phyloP scores from a whole-genome alignment of 2,329 filamentous ascomycete genomes.

The Elsinoe batatas region DNA sequence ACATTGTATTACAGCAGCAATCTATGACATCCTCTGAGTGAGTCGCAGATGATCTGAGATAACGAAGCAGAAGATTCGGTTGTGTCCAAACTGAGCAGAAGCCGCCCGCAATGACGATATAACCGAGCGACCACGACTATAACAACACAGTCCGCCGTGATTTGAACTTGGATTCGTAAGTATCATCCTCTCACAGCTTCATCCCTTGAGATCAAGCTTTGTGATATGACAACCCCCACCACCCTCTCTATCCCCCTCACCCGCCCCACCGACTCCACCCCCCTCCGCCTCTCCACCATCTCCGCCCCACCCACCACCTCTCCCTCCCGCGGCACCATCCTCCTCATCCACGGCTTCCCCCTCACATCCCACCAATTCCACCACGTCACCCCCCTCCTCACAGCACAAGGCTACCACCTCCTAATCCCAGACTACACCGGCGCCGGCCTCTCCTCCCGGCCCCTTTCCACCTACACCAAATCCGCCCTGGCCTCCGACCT shows the following conservation, averaged over 20 bases:
- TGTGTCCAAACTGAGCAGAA: not conserved
- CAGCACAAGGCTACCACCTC: constrained; percentile 31
- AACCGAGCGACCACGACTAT: not conserved
- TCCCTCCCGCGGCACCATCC: constrained; percentile 23
- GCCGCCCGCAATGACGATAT: not conserved
- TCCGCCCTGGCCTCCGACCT: constrained; percentile 33
- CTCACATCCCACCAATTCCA: constrained; percentile 35
- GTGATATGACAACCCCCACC: not conserved
- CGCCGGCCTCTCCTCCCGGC: constrained; percentile 29
- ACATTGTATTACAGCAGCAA: not conserved
- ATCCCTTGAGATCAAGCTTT: too few species aligned
- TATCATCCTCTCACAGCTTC: too few species aligned
- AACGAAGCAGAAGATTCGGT: not conserved
- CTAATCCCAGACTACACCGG: constrained; percentile 35
- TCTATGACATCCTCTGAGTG: not conserved
- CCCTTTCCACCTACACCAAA: constrained; percentile 31
- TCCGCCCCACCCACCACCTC: not conserved
- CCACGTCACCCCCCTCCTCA: constrained; percentile 23
- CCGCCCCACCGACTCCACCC: not conserved
- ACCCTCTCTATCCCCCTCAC: not conserved
- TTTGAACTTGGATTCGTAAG: too few species aligned
- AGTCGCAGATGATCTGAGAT: too few species aligned
- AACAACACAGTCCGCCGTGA: too few species aligned
- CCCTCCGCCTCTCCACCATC: not conserved
- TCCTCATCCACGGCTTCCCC: constrained; percentile 37